Base-by-base conservation (phyloP, 2,329 filamentous ascomycete species). In the Scortechinia acanthostroma region DNA sequence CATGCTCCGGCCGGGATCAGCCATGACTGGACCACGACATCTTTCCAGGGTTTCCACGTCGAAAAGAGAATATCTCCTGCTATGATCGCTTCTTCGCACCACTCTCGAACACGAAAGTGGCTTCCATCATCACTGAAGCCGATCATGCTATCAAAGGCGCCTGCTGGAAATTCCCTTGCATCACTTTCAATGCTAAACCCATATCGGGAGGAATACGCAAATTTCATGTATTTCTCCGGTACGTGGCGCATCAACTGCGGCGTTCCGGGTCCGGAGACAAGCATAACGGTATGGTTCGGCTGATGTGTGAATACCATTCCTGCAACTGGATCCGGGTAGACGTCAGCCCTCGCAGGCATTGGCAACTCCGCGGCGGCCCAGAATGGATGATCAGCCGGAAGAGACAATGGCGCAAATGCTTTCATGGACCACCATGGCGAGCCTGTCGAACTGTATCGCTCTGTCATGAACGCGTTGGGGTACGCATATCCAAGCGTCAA, bases 381-480 rank as follows among this genome's bases (percentile, higher is more conserved):
- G 45, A 78, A 77, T 0, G 58, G 52, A 42, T 73, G 58, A 0
- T 54, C 48, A 1, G 52, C 48, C 0, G 58, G 48, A 0, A 77
- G 46, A 0, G 58, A 60, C 0, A 74, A 53, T 0, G 61, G 63
- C 1, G 74, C 56, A 2, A 77, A 63, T 0, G 68, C 66, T 46
- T 77, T 77, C 19, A 77, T 55, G 4, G 64, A 68, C 74, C 74
- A 77, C 50, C 77, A 78, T 0, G 66, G 61, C 0, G 73, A 77
- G 48, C 77, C 73, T 0, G 74, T 72, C 2, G 74, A 77, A 51
- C 77, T 77, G 54, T 78, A 77, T 49, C 75, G 69, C 52, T 78
- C 74, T 25, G 62, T 60, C 64, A 77, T 65, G 50, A 69, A 77
- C 68, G 74, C 74, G 49, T 77, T 77, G 43, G 63, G 63, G 30